phyloP scores from a whole-genome alignment of 1,284 basidiomycete species.

The Wolfiporia cocos region DNA sequence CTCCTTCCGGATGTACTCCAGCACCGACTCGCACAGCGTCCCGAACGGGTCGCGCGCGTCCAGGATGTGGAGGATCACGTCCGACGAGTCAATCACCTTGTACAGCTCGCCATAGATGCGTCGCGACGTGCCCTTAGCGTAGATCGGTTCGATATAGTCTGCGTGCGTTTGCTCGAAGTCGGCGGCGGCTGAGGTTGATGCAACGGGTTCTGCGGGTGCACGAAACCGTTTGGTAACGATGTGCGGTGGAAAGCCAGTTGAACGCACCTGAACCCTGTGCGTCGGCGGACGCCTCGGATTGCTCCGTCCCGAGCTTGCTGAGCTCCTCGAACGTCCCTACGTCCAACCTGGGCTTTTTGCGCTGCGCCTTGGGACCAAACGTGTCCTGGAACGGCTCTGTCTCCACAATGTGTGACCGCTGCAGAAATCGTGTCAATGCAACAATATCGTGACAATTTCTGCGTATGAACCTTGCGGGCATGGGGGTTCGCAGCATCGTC shows the following conservation, averaged over 20 bases:
- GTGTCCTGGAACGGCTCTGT: slow-evolving; percentile 91
- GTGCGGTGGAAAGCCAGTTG: too few species aligned
- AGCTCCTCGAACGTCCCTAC: slow-evolving; percentile 87
- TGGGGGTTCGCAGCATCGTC: slow-evolving; percentile 82
- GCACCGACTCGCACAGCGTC: slow-evolving; percentile 94
- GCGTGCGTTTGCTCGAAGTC: slow-evolving; percentile 56
- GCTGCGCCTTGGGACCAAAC: slow-evolving; percentile 90
- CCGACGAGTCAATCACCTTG: slow-evolving; percentile 99
- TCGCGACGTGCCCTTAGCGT: slow-evolving; percentile 87
- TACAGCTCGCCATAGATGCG: slow-evolving; percentile 98
- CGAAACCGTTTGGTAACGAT: too few species aligned
- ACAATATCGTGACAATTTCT: too few species aligned
- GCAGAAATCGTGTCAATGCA: too few species aligned
- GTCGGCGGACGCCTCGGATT: slow-evolving; percentile 35
- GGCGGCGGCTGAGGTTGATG: slow-evolving; percentile 21
- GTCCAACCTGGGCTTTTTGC: slow-evolving; percentile 82
- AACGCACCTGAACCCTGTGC: too few species aligned
- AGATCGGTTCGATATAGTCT: slow-evolving; percentile 81
- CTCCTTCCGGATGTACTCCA: slow-evolving; percentile 93
- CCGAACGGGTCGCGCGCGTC: slow-evolving; percentile 96
- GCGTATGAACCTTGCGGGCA: slow-evolving; percentile 62
- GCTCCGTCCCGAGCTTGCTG: slow-evolving; percentile 54
- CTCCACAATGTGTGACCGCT: slow-evolving; percentile 89
- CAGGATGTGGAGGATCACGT: slow-evolving; percentile 93
- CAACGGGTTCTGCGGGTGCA: slow-evolving; percentile 30